Base-by-base conservation (phyloP, 108 stramenopile species). In the Pseudonitzschia delicatissima region DNA sequence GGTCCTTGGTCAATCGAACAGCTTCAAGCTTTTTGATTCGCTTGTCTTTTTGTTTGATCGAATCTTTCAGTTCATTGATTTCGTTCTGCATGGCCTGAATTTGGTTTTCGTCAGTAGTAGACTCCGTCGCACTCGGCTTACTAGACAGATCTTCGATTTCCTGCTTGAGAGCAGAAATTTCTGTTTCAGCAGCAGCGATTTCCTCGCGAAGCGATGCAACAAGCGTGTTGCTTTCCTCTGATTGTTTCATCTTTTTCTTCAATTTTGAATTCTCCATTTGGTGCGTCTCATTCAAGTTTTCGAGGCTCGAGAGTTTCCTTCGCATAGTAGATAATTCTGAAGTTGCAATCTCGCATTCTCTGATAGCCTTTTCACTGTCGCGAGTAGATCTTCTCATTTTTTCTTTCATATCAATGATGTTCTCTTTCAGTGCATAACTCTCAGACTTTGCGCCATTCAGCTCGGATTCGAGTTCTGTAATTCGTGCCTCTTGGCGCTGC, bases 1-100 rank as follows among this genome's bases (percentile, higher is more conserved):
- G 83, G 44, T 85, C 86, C 57, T 86, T 90, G 26, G 94, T 95
- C 40, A 95, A 69, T 32, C 77, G 77, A 26, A 75, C 64, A 39
- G 77, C 77, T 64, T 92, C 84, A 13, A 95, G 85, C 62, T 92
- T 88, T 57, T 86, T 78, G 61, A 95, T 95, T 12, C 94, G 73
- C 12, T 58, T 74, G 48, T 95, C 87, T 58, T 89, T 92, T 33
- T 75, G 53, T 33, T 70, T 57, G 17, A 86, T 48, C 32, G 71
- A 53, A 5, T 50, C 64, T 25, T 62, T 74, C 28, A 90, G 52
- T 36, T 85, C 77, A 8, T 74, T 58, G n/a, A 91, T 13, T 36
- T 83, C 67, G 27, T 5, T 26, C 39, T 61, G n/a, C 39, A 61
- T 15, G n/a, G 15, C 25, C 8, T 13, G 6, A 5, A 28, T 61